These are phyloP conservation scores for Tetrahymena elliotti DNA, from an alignment of 73 alveolate species.

Conservation along the genomic window DNA sequence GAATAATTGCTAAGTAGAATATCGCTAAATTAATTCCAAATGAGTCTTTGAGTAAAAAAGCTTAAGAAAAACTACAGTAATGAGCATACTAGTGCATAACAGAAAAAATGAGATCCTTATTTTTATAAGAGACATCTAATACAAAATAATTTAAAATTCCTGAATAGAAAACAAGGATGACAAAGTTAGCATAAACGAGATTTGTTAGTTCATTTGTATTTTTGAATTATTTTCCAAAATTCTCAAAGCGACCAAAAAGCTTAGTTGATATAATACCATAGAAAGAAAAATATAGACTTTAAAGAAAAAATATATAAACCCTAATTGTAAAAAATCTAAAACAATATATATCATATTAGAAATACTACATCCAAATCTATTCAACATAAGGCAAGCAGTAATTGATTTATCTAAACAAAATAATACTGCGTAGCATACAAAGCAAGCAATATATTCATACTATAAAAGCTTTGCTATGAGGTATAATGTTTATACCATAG, in stretches of 20 bases:
- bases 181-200: not conserved
- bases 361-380: not conserved
- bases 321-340: not conserved
- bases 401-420: not conserved
- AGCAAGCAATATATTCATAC: not conserved
- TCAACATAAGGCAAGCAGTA: not conserved
- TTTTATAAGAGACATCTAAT: too few species aligned
- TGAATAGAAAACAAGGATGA: not conserved
- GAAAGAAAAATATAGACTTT: not conserved
- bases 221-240: not conserved
- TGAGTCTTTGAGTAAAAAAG: not conserved
- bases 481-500: not conserved
- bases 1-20: not conserved
- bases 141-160: not conserved
- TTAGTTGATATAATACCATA: not conserved
- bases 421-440: not conserved
- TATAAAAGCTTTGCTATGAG: not conserved
- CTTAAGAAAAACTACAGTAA: not conserved
- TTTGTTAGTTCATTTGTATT: not conserved
- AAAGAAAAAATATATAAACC: not conserved
- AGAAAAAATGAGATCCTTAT: too few species aligned
- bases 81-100: not conserved
- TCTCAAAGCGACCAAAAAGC: not conserved
- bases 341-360: not conserved
- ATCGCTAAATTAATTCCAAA: not conserved